Conservation (phyloP, 164 flowering plant species). For the Pachysandra terminalis region DNA sequence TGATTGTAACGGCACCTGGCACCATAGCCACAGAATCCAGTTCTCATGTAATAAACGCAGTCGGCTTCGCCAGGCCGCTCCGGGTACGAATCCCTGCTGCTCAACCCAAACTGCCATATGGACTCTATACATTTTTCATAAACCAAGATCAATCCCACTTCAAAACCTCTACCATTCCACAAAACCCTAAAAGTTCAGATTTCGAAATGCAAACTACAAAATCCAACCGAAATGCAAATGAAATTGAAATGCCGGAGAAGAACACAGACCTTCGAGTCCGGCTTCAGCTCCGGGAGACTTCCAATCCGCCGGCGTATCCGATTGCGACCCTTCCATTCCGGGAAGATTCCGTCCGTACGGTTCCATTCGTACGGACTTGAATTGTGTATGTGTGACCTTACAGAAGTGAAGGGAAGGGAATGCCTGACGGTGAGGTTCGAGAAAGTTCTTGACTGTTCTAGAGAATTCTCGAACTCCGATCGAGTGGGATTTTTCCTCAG, state of each 20-base stretch:
- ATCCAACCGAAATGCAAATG: conserved; percentile 7
- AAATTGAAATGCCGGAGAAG: no score
- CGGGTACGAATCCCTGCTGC: conserved; percentile 57
- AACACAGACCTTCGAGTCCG: conserved; percentile 62
- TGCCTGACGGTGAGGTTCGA: background rate
- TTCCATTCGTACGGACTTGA: conserved; percentile 31
- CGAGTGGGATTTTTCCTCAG: conserved; percentile 3
- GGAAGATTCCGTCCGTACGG: conserved; percentile 43
- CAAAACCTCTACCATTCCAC: conserved; percentile 4
- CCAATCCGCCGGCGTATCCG: conserved; percentile 46
- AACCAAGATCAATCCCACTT: conserved; percentile 6
- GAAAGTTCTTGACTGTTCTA: background rate
- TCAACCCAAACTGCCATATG: conserved; percentile 53
- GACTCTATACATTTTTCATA: conserved; percentile 41
- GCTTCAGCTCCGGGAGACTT: conserved; percentile 32
- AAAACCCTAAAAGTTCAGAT: conserved; percentile 25
- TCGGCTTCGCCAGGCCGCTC: conserved; percentile 72
- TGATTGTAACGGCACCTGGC: conserved; percentile 80
- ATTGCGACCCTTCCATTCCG: conserved; percentile 28
- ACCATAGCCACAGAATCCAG: conserved; percentile 85
- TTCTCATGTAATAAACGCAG: conserved; percentile 76
- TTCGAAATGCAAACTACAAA: conserved; percentile 1
- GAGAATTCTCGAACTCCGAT: background rate
- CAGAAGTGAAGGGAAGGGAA: conserved; percentile 1
- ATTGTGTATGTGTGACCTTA: conserved; percentile 2